Conservation (phyloP, 2,329 filamentous ascomycete species). For the Esteya vermicola region DNA sequence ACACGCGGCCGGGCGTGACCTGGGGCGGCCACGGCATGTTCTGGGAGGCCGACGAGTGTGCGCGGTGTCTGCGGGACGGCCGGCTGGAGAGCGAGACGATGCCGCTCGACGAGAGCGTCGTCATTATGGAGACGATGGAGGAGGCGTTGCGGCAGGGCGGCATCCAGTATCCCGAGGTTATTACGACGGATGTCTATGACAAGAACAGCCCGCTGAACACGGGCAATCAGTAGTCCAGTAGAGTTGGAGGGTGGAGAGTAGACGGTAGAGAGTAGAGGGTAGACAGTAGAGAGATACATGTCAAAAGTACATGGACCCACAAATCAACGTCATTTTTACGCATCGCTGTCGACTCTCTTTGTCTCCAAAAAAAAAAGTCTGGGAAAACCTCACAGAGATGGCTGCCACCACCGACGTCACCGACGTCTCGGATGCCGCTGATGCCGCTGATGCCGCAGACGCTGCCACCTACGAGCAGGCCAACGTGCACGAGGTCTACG, state of each 20-base stretch:
- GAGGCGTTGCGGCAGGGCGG: slow-evolving; percentile 37
- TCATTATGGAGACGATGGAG: slow-evolving; percentile 67
- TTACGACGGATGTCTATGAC: slow-evolving; percentile 44
- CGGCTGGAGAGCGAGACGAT: slow-evolving; percentile 59
- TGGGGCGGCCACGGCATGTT: slow-evolving; percentile 68
- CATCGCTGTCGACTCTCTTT: neutral
- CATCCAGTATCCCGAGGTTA: slow-evolving; percentile 38
- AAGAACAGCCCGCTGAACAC: slow-evolving; percentile 46
- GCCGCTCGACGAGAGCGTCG: slow-evolving; percentile 61
- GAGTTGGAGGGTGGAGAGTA: neutral
- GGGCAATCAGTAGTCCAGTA: slow-evolving; percentile 20
- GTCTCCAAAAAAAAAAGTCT: too few relatives aligned
- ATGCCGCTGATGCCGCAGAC: neutral
- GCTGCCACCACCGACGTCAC: neutral
- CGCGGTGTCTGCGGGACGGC: slow-evolving; percentile 49
- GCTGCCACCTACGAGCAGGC: slow-evolving; percentile 56
- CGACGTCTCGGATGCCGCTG: neutral
- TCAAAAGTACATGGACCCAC: neutral
- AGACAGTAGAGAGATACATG: neutral
- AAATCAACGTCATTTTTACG: neutral
- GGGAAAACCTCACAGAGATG: too few relatives aligned
- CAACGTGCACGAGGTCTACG: slow-evolving; percentile 88
- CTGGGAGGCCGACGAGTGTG: slow-evolving; percentile 30
- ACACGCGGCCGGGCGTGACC: slow-evolving; percentile 22
- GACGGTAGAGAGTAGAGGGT: neutral